Conservation (phyloP, 2,329 filamentous ascomycete genomes). For the Fusarium sp. region DNA sequence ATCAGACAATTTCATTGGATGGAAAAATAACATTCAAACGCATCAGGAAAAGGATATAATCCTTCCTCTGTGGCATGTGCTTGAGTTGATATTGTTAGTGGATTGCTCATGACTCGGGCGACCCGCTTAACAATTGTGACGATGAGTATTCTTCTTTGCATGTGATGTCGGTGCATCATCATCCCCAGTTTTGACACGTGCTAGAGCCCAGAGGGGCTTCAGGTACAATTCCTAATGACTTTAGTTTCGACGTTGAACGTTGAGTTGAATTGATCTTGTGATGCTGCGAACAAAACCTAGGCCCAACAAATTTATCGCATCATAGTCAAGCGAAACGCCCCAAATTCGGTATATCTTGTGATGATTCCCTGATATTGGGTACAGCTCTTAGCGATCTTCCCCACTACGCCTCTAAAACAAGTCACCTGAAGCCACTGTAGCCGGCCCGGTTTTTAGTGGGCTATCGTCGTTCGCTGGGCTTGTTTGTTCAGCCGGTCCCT, state of each 20-base stretch:
- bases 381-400: conserved; percentile 39
- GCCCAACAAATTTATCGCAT: conserved; percentile 17
- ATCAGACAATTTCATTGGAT: conserved; percentile 27
- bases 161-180: conserved; percentile 41
- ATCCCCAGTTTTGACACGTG: conserved; percentile 46
- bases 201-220: conserved; percentile 29
- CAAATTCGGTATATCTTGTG: conserved; percentile 12
- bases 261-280: conserved; percentile 29
- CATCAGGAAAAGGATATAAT: conserved; percentile 31
- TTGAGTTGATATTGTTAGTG: conserved; percentile 36
- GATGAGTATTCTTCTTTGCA: conserved; percentile 32
- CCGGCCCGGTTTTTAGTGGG: conserved; percentile 43
- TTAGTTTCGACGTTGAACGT: conserved; percentile 9
- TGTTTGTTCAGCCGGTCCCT: conserved; percentile 42
- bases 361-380: conserved; percentile 12
- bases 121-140: conserved; percentile 32
- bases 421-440: conserved; percentile 38
- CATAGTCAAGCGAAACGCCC: conserved; percentile 7
- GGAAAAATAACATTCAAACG: conserved; percentile 30
- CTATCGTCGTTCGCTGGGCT: conserved; percentile 10
- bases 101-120: conserved; percentile 32
- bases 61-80: conserved; percentile 16
- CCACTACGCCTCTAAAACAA: conserved; percentile 32
- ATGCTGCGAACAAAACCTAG: background rate
- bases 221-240: conserved; percentile 23